Conservation (phyloP, 169 alveolate genomes). For the Eimeria necatrix region DNA sequence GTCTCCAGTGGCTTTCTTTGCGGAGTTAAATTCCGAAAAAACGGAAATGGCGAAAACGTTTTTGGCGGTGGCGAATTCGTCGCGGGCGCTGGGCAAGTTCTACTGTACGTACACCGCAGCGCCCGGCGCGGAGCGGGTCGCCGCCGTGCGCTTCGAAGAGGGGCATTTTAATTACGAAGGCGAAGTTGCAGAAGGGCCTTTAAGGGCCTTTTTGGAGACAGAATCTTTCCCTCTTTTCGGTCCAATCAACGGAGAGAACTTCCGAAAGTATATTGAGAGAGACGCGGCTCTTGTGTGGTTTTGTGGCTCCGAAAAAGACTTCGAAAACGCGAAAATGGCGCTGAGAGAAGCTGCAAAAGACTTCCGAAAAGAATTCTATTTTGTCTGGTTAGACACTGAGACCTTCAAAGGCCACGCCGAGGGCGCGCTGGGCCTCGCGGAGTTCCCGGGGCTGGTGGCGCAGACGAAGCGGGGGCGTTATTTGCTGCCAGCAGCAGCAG, state of each 20-base stretch:
- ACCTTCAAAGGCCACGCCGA: constrained; percentile 85
- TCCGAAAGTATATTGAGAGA: constrained; percentile 81
- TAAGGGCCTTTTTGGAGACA: constrained; percentile 81
- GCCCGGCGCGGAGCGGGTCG: constrained; percentile 74
- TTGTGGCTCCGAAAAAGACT: constrained; percentile 84
- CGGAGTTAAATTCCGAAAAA: constrained; percentile 42
- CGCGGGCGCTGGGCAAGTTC: constrained; percentile 56
- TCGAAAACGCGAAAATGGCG: constrained; percentile 69
- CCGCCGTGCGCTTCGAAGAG: constrained; percentile 84
- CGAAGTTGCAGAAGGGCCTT: constrained; percentile 83
- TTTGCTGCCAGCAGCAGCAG: constrained; percentile 75
- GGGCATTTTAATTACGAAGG: constrained; percentile 80
- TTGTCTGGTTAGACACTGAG: constrained; percentile 87
- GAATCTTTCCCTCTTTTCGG: constrained; percentile 87
- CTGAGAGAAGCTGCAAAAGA: constrained; percentile 84
- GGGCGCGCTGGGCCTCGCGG: constrained; percentile 82
- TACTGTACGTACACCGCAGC: constrained; percentile 7
- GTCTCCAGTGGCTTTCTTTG: constrained; percentile 24
- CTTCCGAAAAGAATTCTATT: constrained; percentile 79
- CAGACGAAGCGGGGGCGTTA: constrained; percentile 78
- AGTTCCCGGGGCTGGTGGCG: constrained; percentile 85
- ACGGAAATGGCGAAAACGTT: constrained; percentile 44
- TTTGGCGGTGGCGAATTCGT: constrained; percentile 53
- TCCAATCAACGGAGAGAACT: constrained; percentile 86
- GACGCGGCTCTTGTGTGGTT: constrained; percentile 83